Percentiles rank a stretch among this genome's conserved stretches.
Evolutionary conservation across 768 basidiomycete species (phyloP).

Genomic region (Gautieria morchelliformis): DNA sequence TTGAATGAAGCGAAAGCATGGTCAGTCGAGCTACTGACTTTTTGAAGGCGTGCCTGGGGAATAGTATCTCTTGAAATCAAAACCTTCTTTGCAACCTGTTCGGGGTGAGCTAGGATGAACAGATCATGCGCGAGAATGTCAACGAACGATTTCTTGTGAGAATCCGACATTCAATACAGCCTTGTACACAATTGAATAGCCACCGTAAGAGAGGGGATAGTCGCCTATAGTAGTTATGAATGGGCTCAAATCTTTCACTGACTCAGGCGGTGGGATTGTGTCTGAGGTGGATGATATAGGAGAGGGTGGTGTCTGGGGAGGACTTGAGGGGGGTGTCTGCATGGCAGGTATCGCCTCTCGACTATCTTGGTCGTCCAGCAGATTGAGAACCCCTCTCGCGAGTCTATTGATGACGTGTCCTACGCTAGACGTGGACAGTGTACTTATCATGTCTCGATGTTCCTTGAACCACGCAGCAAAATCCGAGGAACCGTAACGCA

Average conservation of each 20-base stretch:
- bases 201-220: neutral
- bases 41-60: neutral
- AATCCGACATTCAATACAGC: neutral
- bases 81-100: conserved; percentile 3
- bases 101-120: neutral
- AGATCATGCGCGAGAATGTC: neutral
- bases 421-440: neutral
- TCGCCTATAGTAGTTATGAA: neutral
- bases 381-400: neutral
- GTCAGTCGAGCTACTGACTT: neutral
- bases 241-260: neutral
- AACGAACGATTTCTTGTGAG: neutral
- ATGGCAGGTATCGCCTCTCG: neutral
- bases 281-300: neutral
- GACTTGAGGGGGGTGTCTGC: neutral
- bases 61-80: neutral
- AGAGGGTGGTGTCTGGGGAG: neutral
- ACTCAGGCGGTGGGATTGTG: neutral
- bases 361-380: neutral
- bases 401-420: neutral
- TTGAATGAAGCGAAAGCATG: neutral
- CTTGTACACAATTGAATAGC: neutral
- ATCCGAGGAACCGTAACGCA: neutral
- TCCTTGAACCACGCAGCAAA: neutral
- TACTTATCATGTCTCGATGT: neutral